These are phyloP conservation scores for Leucocoprinus birnbaumii DNA, from an alignment of 768 basidiomycete species.

Conservation along the genomic window DNA sequence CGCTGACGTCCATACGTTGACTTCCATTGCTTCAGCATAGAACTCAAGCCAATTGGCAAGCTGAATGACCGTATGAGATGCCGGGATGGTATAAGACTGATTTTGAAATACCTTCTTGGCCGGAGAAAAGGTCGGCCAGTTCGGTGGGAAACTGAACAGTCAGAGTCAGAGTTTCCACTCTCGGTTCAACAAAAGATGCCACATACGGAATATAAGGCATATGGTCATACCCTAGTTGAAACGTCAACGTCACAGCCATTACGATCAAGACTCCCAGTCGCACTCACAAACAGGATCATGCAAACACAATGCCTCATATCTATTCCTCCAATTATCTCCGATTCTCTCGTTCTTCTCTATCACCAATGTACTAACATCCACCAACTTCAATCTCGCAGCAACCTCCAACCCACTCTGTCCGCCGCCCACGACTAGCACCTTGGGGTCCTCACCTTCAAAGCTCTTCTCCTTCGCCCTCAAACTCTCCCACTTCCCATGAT, in stretches of 20 bases:
- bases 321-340: slow-evolving; percentile 62
- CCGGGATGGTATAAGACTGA: neutral
- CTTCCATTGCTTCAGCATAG: slow-evolving; percentile 56
- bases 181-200: neutral
- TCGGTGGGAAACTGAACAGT: slow-evolving; percentile 45
- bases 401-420: slow-evolving; percentile 62
- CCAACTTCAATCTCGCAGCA: slow-evolving; percentile 56
- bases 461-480: slow-evolving; percentile 35
- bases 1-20: slow-evolving; percentile 62
- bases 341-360: slow-evolving; percentile 54
- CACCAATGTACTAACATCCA: slow-evolving; percentile 50
- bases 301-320: slow-evolving; percentile 57
- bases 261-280: slow-evolving; percentile 4
- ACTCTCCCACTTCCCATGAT: slow-evolving; percentile 50
- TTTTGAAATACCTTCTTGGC: slow-evolving; percentile 33
- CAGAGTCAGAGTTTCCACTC: neutral
- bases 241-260: neutral
- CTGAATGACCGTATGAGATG: slow-evolving; percentile 19
- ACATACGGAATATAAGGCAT: slow-evolving; percentile 13
- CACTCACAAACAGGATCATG: slow-evolving; percentile 56
- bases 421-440: slow-evolving; percentile 55
- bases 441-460: slow-evolving; percentile 44
- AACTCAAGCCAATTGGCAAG: slow-evolving; percentile 63
- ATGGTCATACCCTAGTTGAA: slow-evolving; percentile 28
- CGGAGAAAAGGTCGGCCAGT: slow-evolving; percentile 57